Percentiles rank a stretch among this genome's conserved stretches.
Conservation (phyloP, 768 basidiomycete genomes). For the Leccinum longicurvipes region DNA sequence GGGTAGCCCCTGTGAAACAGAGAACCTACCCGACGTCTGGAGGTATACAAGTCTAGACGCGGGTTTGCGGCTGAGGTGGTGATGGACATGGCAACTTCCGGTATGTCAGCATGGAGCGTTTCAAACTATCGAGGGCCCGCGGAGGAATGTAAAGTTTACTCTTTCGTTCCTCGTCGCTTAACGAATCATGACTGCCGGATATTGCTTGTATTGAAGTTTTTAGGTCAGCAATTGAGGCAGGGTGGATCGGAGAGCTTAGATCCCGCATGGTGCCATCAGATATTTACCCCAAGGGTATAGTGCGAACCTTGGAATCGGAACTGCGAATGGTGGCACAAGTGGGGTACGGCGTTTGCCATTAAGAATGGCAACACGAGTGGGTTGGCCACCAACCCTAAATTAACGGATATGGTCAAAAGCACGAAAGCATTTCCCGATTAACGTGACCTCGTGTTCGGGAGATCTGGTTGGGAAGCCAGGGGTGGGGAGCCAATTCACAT, state of each 20-base stretch:
- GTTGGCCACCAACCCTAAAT: conserved; percentile 27
- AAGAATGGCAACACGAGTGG: conserved; percentile 12
- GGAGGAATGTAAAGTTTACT: conserved; percentile 17
- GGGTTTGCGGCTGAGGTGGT: background rate
- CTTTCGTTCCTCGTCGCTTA: conserved; percentile 8
- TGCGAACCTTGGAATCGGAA: conserved; percentile 12
- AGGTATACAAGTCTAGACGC: background rate
- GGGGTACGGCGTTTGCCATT: conserved; percentile 24
- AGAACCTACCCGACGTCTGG: background rate
- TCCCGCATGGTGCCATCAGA: conserved; percentile 17
- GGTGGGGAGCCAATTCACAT: conserved; percentile 8
- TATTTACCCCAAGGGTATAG: conserved; percentile 13
- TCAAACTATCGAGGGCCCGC: conserved; percentile 26
- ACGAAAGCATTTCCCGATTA: conserved; percentile 26
- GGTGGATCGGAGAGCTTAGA: conserved; percentile 18
- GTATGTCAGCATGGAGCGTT: conserved; percentile 8
- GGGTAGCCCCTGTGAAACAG: background rate
- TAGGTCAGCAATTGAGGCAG: background rate
- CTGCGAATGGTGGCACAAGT: conserved; percentile 5
- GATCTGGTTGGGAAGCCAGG: conserved; percentile 22
- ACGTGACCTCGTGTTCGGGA: conserved; percentile 18
- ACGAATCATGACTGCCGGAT: background rate
- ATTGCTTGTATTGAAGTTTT: background rate
- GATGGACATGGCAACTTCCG: conserved; percentile 12
- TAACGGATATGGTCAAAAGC: conserved; percentile 28